Conservation (phyloP, 1,284 basidiomycete species). For the Butyriboletus appendiculatus region DNA sequence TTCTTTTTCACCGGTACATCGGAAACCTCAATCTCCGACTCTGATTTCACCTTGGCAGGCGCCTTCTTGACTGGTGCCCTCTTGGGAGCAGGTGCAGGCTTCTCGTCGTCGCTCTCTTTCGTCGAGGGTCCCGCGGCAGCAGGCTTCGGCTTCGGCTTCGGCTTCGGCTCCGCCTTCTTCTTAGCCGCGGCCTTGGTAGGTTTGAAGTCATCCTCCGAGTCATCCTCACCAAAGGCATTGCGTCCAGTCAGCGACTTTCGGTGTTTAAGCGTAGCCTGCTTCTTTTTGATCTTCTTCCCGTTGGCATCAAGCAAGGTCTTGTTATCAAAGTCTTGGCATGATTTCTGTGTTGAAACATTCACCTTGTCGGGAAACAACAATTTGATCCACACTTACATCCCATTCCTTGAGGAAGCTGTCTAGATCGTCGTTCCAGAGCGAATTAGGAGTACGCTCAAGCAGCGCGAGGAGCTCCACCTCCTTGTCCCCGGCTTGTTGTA, state of each 20-base stretch:
- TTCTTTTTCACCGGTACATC: constrained; percentile 23
- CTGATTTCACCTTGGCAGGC: constrained; percentile 34
- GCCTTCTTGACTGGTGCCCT: constrained; percentile 34
- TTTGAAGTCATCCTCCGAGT: constrained; percentile 75
- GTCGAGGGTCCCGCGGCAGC: constrained; percentile 36
- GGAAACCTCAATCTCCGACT: constrained; percentile 39
- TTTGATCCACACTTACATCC: constrained; percentile 58
- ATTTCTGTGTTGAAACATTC: constrained; percentile 44
- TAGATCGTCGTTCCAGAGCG: constrained; percentile 92
- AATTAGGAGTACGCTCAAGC: constrained; percentile 78
- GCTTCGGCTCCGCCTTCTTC: constrained; percentile 40
- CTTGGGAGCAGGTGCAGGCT: constrained; percentile 30
- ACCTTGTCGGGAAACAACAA: background rate
- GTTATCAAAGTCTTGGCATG: constrained; percentile 61
- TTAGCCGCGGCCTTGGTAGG: constrained; percentile 63
- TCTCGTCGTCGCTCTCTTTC: constrained; percentile 35
- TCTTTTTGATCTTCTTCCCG: constrained; percentile 70
- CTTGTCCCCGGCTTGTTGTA: constrained; percentile 80
- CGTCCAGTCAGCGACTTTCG: constrained; percentile 63
- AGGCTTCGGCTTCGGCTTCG: constrained; percentile 32
- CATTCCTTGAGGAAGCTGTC: constrained; percentile 84
- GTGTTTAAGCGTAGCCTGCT: constrained; percentile 75
- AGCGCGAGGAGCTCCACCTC: constrained; percentile 82
- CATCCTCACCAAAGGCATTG: constrained; percentile 50
- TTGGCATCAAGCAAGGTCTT: constrained; percentile 54